Conservation (phyloP, 345 rosid species). For the Syzygium aqueum region DNA sequence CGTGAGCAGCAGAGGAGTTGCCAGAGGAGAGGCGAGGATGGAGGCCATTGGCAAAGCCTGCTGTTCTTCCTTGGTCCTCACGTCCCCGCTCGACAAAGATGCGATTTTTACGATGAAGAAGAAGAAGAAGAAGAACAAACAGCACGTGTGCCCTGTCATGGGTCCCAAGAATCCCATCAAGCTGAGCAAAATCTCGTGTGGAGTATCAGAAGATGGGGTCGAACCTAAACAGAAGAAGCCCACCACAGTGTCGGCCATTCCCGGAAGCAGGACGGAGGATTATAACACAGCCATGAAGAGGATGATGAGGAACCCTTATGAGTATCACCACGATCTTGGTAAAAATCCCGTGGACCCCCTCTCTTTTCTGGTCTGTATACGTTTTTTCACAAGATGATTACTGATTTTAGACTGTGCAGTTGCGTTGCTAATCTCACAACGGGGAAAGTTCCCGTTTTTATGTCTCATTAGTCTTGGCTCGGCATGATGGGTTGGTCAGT, state of each 20-base stretch:
- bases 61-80: slow-evolving; percentile 14
- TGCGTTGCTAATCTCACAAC: background rate
- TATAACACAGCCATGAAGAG: slow-evolving; percentile 81
- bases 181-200: slow-evolving; percentile 26
- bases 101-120: background rate
- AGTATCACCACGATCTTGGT: slow-evolving; percentile 96
- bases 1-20: background rate
- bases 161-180: slow-evolving; percentile 9
- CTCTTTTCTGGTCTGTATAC: background rate
- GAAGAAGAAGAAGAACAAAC: background rate
- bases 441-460: background rate
- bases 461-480: background rate
- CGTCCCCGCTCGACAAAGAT: slow-evolving; percentile 8
- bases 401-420: background rate
- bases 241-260: slow-evolving; percentile 15
- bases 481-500: background rate
- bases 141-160: background rate
- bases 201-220: slow-evolving; percentile 30
- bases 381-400: background rate
- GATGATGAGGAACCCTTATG: slow-evolving; percentile 87
- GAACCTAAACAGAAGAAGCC: background rate
- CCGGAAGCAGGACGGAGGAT: slow-evolving; percentile 49
- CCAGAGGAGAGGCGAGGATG: slow-evolving; percentile 13
- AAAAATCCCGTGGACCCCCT: background rate
- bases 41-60: slow-evolving; percentile 11